These are phyloP conservation scores for Yarrowia galli DNA, from an alignment of 1,139 yeast genomes.

Conservation along the genomic window DNA sequence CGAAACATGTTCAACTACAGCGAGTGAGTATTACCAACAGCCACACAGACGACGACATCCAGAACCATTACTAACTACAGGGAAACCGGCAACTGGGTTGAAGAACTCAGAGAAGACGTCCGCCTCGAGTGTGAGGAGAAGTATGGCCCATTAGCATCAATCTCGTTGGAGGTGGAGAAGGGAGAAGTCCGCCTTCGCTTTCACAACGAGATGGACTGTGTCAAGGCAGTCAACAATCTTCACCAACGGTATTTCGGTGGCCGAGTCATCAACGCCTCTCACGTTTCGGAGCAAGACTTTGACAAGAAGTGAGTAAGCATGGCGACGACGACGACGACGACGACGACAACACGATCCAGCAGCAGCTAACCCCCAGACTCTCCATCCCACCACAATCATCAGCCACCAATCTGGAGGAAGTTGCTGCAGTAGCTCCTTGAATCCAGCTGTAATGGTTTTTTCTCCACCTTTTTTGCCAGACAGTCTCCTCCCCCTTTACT, in stretches of 20 bases:
- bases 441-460: conserved; percentile 9
- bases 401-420: neutral
- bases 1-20: conserved; percentile 52
- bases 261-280: conserved; percentile 48
- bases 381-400: neutral
- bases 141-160: conserved; percentile 52
- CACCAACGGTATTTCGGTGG: conserved; percentile 54
- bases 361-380: conserved; percentile 30
- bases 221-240: conserved; percentile 50
- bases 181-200: conserved; percentile 53
- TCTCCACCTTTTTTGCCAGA: neutral
- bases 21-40: conserved; percentile 45
- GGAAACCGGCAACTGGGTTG: conserved; percentile 52
- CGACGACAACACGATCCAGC: neutral
- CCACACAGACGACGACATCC: neutral
- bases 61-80: conserved; percentile 43
- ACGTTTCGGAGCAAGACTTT: conserved; percentile 51
- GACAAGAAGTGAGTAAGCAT: conserved; percentile 45
- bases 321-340: neutral
- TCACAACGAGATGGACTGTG: conserved; percentile 47
- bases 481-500: neutral
- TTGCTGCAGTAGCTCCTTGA: conserved; percentile 5
- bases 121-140: conserved; percentile 52
- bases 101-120: conserved; percentile 53
- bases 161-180: conserved; percentile 48